Conservation (phyloP, 2,329 filamentous ascomycete genomes). For the Sclerotinia subarctica region DNA sequence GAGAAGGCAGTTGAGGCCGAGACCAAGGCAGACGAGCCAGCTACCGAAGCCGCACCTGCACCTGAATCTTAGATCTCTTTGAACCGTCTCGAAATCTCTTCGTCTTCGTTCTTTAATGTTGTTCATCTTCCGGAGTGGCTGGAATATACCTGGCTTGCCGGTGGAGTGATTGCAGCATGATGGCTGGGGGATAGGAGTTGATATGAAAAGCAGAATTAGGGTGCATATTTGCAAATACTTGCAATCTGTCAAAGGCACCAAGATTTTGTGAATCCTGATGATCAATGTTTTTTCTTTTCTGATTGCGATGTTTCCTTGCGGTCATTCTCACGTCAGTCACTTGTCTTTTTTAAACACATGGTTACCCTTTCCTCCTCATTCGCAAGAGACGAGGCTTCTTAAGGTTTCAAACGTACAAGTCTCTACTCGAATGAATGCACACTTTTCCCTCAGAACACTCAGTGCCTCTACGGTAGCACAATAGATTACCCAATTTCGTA, state of each 20-base stretch:
- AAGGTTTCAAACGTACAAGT: slow-evolving; percentile 34
- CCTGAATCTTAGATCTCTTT: slow-evolving; percentile 51
- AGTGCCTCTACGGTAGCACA: slow-evolving; percentile 36
- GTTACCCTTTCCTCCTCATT: slow-evolving; percentile 26
- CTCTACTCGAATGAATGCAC: slow-evolving; percentile 36
- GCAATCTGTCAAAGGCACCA: slow-evolving; percentile 37
- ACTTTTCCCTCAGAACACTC: slow-evolving; percentile 29
- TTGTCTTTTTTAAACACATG: slow-evolving; percentile 25
- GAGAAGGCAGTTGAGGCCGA: slow-evolving; percentile 49
- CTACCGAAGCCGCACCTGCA: slow-evolving; percentile 42
- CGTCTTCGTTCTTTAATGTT: slow-evolving; percentile 42
- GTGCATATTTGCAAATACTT: slow-evolving; percentile 35
- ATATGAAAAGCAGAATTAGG: slow-evolving; percentile 40
- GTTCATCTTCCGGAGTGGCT: slow-evolving; percentile 37
- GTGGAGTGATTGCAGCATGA: slow-evolving; percentile 37
- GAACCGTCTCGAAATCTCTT: slow-evolving; percentile 38
- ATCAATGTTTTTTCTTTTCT: slow-evolving; percentile 40
- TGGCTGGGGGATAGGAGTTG: slow-evolving; percentile 39
- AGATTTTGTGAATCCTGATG: slow-evolving; percentile 40
- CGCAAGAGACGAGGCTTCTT: slow-evolving; percentile 31
- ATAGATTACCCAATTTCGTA: slow-evolving; percentile 30
- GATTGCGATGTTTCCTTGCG: slow-evolving; percentile 34
- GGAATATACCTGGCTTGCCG: slow-evolving; percentile 36
- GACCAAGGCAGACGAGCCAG: slow-evolving; percentile 41
- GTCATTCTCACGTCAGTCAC: slow-evolving; percentile 18